A percentile compares a stretch with the other conserved stretches of the same genome.
Evolutionary conservation across 257 asterid genomes (phyloP).

Genomic region (Ocimum tenuiflorum): DNA sequence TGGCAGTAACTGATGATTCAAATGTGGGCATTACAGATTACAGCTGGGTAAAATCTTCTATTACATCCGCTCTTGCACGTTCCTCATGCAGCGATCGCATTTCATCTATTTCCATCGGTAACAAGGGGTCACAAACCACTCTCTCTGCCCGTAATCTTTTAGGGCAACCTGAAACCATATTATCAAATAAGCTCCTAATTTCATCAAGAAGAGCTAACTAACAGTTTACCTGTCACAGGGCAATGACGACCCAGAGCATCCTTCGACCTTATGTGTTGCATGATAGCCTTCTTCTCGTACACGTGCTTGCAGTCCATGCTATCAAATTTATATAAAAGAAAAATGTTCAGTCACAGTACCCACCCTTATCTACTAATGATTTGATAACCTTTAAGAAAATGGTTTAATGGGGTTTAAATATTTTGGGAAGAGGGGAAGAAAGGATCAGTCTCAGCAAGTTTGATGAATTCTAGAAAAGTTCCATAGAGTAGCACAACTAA

Average conservation of each 20-base stretch:
- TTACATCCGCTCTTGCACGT: slow-evolving; percentile 31
- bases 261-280: slow-evolving; percentile 46
- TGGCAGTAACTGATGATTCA: no score
- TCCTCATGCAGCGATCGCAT: slow-evolving; percentile 47
- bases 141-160: slow-evolving; percentile 37
- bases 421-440: not conserved
- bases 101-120: slow-evolving; percentile 70
- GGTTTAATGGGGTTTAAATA: not conserved
- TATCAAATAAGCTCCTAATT: not conserved
- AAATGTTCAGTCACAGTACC: not conserved
- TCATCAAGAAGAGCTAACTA: slow-evolving; percentile 1
- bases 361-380: not conserved
- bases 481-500: not conserved
- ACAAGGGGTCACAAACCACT: slow-evolving; percentile 64
- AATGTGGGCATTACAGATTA: slow-evolving; percentile 10
- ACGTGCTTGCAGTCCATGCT: slow-evolving; percentile 95
- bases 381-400: not conserved
- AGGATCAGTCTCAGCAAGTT: not conserved
- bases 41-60: slow-evolving; percentile 73
- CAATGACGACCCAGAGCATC: slow-evolving; percentile 37
- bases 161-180: slow-evolving; percentile 64
- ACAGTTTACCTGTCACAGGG: slow-evolving; percentile 64
- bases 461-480: no score
- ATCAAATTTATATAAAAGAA: slow-evolving; percentile 7
- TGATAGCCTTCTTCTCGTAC: slow-evolving; percentile 56